Base-by-base conservation (phyloP, 495 filamentous ascomycete species). In the Paragyromitra xinjiangensis region DNA sequence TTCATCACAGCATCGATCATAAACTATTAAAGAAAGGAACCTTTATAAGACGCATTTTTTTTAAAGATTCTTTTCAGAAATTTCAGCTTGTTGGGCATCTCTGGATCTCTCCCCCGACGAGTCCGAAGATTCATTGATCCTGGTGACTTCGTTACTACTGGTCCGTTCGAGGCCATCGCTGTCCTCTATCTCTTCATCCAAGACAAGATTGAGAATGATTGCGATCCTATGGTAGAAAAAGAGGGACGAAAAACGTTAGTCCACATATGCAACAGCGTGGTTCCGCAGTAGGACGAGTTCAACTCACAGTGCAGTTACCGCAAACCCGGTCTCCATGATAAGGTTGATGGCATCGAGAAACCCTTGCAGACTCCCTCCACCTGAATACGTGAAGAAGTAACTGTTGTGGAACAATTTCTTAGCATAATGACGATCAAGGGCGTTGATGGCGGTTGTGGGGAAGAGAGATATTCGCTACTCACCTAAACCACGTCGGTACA, bases 261-360 rank as follows among this genome's bases (percentile, higher is more conserved):
- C 45, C 75, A 64, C 42, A 64, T 34, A 58, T 75, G 26, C 39
- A 65, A 56, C 37, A 56, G n/a, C 53, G 53, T 67, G 34, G 72
- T 63, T 34, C 63, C 55, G 55, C 44, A 64, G 37, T 55, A 37
- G n/a, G 34, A 26, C n/a, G 55, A 34, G 37, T 64, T 68, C 29
- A 40, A 72, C 77, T 78, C 44, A 75, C 78, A 79, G 58, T 0
- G 91, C 93, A 0, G 91, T 90, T 26, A 97, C 85, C 0, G 89
- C 89, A 76, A 92, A 92, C 2, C 91, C 91, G 29, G 93, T 96
- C 83, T 92, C 89, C 88, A 96, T 90, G 59, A 97, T 87, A 40
- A 98, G 84, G 26, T 87, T 87, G 11, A 96, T 92, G 55, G 94
- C 94, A 81, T 97, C 92, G 68, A 94, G 86, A 83, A 97, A 91